These are phyloP conservation scores for Dittrichia graveolens DNA, from an alignment of 129 eudicot genomes.

Conservation along the genomic window DNA sequence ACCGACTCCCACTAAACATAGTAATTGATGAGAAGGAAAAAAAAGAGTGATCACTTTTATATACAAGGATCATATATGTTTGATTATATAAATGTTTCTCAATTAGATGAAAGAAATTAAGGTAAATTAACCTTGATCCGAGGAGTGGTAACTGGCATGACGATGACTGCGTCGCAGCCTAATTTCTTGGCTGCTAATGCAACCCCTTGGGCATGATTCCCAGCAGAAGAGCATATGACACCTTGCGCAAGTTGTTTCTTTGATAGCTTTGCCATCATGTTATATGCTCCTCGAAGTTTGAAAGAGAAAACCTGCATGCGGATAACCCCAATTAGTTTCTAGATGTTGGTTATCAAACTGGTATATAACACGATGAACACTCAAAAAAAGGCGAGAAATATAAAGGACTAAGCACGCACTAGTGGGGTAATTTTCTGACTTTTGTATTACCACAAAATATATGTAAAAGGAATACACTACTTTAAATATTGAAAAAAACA, in stretches of 20 bases:
- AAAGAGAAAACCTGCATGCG: conserved; percentile 70
- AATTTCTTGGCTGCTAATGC: conserved; percentile 72
- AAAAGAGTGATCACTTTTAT: background rate
- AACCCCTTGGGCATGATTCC: conserved; percentile 95
- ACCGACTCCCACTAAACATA: conserved; percentile 77
- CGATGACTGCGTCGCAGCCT: conserved; percentile 79
- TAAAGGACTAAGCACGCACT: no score
- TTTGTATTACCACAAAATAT: no score
- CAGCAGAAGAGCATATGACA: conserved; percentile 88
- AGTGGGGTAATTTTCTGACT: no score
- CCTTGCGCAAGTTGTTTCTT: conserved; percentile 68
- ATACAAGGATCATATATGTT: background rate
- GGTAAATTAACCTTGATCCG: conserved; percentile 59
- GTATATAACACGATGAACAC: no score
- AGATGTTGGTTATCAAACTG: background rate
- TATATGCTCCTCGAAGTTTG: conserved; percentile 91
- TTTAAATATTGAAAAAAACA: no score
- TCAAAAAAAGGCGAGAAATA: no score
- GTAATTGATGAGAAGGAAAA: no score
- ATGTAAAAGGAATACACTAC: no score
- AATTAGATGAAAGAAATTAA: background rate
- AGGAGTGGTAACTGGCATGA: conserved; percentile 91
- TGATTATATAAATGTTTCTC: background rate
- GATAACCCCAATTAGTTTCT: background rate
- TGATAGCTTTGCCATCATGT: conserved; percentile 89